These are phyloP conservation scores for Eutypella sp. DNA, from an alignment of 2,329 filamentous ascomycete genomes.

Conservation along the genomic window DNA sequence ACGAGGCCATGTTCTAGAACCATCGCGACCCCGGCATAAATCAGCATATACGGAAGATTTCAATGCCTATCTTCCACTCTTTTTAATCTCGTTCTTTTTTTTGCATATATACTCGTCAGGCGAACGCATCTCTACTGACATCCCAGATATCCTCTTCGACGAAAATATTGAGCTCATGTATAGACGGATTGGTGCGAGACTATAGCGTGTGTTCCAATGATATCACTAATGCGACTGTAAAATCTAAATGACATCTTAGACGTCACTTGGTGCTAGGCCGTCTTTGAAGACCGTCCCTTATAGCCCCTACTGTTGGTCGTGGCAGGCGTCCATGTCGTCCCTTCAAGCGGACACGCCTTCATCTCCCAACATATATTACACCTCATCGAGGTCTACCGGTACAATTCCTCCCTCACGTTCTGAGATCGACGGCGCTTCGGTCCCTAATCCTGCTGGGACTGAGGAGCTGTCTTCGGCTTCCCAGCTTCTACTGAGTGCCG, in stretches of 20 bases:
- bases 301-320: neutral
- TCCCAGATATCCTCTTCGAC: neutral
- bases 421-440: conserved; percentile 12
- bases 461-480: conserved; percentile 14
- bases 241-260: too few species aligned
- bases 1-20: neutral
- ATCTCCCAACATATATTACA: conserved; percentile 11
- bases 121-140: neutral
- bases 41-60: neutral
- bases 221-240: neutral
- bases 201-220: too few species aligned
- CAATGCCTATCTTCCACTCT: neutral
- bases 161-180: neutral
- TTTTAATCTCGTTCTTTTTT: too few species aligned
- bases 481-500: conserved; percentile 37
- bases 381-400: conserved; percentile 15
- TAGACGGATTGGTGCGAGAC: neutral
- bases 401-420: conserved; percentile 10
- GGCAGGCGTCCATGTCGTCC: conserved; percentile 23
- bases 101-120: neutral
- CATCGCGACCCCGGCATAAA: neutral
- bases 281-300: neutral
- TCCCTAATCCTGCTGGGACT: conserved; percentile 13
- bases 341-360: conserved; percentile 13
- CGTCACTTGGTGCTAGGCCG: too few species aligned